Conservation (phyloP, 164 flowering plant species). For the Tinospora cordifolia region DNA sequence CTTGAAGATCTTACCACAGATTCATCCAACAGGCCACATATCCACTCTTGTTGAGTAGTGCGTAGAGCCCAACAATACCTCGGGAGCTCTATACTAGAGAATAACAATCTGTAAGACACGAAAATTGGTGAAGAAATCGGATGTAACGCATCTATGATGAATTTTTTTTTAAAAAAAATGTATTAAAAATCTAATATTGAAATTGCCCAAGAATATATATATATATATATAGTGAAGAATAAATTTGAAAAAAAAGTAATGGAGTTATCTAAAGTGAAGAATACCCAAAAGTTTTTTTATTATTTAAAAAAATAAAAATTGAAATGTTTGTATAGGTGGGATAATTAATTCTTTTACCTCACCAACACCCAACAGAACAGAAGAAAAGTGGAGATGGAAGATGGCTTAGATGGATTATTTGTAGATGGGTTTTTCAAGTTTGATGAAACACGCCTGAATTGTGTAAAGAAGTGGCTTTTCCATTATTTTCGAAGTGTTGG, state of each 20-base stretch:
- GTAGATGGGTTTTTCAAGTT: too few relatives aligned
- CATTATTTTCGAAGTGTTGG: too few relatives aligned
- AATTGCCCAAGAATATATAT: background rate
- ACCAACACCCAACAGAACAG: background rate
- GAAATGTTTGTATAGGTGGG: background rate
- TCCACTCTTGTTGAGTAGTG: constrained; percentile 91
- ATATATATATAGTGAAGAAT: background rate
- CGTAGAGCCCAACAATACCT: constrained; percentile 76
- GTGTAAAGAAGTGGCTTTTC: too few relatives aligned
- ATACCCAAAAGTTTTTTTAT: background rate
- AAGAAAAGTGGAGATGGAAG: background rate
- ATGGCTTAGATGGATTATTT: background rate
- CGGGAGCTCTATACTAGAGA: constrained; percentile 97
- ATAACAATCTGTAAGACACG: constrained; percentile 61
- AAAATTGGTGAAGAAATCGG: background rate
- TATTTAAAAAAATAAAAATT: background rate
- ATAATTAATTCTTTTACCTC: background rate
- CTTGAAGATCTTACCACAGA: constrained; percentile 64
- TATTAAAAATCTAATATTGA: too few relatives aligned
- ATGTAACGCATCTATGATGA: background rate
- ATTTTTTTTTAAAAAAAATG: too few relatives aligned
- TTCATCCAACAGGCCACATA: constrained; percentile 99
- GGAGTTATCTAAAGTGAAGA: too few relatives aligned
- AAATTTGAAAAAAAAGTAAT: background rate
- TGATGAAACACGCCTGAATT: too few relatives aligned